phyloP scores from a whole-genome alignment of 176 grass and related monocot genomes.

The Juncus inflexus region DNA sequence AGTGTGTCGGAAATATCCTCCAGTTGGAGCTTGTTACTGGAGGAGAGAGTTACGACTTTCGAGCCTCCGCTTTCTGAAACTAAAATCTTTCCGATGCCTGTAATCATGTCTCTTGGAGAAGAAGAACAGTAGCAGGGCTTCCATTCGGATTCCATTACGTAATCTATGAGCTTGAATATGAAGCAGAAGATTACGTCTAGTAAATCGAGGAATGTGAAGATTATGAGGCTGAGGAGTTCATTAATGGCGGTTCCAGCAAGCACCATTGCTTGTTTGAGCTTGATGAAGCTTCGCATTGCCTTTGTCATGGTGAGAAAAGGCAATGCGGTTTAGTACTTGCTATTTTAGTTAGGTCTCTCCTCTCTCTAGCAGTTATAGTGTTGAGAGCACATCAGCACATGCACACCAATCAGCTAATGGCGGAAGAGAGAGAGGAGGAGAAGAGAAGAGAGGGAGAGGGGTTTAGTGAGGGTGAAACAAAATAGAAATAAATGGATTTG shows the following conservation, averaged over 20 bases:
- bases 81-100: constrained; percentile 57
- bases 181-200: constrained; percentile 68
- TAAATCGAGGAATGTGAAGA: constrained; percentile 75
- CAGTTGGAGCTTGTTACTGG: constrained; percentile 63
- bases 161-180: constrained; percentile 73
- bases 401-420: constrained; percentile 6
- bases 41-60: constrained; percentile 76
- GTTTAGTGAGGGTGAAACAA: background rate
- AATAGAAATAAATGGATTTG: constrained; percentile 35
- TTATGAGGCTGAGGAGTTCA: constrained; percentile 67
- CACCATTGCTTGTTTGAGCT: constrained; percentile 41
- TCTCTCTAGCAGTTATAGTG: background rate
- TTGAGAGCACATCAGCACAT: constrained; percentile 40
- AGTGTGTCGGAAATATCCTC: constrained; percentile 99
- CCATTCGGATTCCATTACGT: constrained; percentile 68
- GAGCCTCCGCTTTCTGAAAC: constrained; percentile 79
- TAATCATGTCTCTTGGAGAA: constrained; percentile 29
- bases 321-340: background rate
- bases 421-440: background rate
- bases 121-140: constrained; percentile 91
- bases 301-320: constrained; percentile 4
- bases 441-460: constrained; percentile 10
- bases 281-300: constrained; percentile 9
- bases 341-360: background rate
- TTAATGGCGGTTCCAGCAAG: constrained; percentile 48